These are phyloP conservation scores for Allium cepa DNA, from an alignment of 106 monocot genomes.

Conservation along the genomic window DNA sequence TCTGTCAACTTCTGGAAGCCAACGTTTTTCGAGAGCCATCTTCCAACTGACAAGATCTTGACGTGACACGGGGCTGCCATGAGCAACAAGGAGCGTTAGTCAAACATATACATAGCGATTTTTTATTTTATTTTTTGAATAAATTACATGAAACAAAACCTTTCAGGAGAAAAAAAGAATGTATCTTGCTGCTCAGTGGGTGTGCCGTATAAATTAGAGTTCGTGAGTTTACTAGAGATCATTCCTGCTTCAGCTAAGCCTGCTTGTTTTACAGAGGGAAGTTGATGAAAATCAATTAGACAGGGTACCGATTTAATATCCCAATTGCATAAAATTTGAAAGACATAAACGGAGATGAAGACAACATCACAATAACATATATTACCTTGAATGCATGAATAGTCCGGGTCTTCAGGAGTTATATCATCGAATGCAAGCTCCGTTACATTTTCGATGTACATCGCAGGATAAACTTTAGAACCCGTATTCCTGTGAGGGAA, in stretches of 20 bases:
- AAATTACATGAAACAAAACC: conserved; percentile 31
- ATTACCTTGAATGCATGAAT: conserved; percentile 83
- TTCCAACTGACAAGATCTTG: conserved; percentile 99
- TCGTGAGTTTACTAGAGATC: conserved; percentile 80
- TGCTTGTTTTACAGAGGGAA: conserved; percentile 6
- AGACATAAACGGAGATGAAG: neutral
- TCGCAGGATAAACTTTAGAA: conserved; percentile 97
- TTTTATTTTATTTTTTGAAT: neutral
- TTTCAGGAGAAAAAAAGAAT: conserved; percentile 60
- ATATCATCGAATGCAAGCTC: conserved; percentile 98
- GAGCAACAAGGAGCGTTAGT: no score
- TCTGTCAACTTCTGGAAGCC: conserved; percentile 76
- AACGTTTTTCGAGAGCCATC: conserved; percentile 78
- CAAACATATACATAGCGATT: no score
- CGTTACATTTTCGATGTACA: conserved; percentile 93
- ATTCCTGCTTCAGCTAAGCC: conserved; percentile 98
- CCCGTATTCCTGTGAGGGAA: conserved; percentile 44
- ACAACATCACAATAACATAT: conserved; percentile 1
- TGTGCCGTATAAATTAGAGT: conserved; percentile 28
- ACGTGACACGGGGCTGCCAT: conserved; percentile 78
- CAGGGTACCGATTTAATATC: neutral
- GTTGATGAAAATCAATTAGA: neutral
- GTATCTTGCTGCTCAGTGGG: conserved; percentile 14
- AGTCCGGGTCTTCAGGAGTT: conserved; percentile 88
- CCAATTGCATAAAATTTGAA: conserved; percentile 1